Evolutionary conservation across 2,329 filamentous ascomycete genomes (phyloP), one percentile per base, ranked within the genome.

Genomic region (Plectosphaerella plurivora): DNA sequence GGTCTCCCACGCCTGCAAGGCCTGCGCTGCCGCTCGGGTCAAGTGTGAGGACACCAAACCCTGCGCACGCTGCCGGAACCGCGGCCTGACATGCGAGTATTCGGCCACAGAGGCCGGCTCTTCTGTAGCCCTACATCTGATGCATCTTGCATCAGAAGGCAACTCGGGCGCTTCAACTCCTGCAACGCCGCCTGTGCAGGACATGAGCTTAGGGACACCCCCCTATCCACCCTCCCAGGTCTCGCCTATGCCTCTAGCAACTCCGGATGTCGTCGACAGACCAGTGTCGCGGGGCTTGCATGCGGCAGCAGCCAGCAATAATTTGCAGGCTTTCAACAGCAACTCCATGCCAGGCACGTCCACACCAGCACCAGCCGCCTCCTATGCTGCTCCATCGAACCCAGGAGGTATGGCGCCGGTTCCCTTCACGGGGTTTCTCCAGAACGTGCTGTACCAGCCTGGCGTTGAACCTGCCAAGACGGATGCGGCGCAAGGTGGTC

Each of bases 1-100:
- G 12, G 78, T 82, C 11, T 76, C 73, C 10, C 76, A 80, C 56
- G 78, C 78, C 14, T 82, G 78, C 56, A 71, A 72, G 22, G 66
- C 74, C 10, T 82, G 78, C 56, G 77, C 78, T 4, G 62, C 71
- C 16, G 77, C 78, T 11, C 69, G 78, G 18, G 76, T 82, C 45
- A 81, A 81, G 57, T 82, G 78, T 55, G 77, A 80, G 55, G 78
- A 82, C 52, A 61, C 68, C 20, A 81, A 82, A 63, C 78, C 78
- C 33, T 82, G 78, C 59, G 71, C 72, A 16, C 72, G 78, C 28
- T 81, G 78, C 56, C 66, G 73, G 49, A 73, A 67, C 51, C 72
- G 77, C 25, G 73, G 74, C 44, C 56, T 81, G 50, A 62, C 58
- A 14, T 82, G 78, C 63, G 73, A 74, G 51, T 71, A 65, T 53